A percentile compares a stretch with the other conserved stretches of the same genome.
phyloP scores from a whole-genome alignment of 108 stramenopile species.

The Chaetoceros tenuissimus region DNA sequence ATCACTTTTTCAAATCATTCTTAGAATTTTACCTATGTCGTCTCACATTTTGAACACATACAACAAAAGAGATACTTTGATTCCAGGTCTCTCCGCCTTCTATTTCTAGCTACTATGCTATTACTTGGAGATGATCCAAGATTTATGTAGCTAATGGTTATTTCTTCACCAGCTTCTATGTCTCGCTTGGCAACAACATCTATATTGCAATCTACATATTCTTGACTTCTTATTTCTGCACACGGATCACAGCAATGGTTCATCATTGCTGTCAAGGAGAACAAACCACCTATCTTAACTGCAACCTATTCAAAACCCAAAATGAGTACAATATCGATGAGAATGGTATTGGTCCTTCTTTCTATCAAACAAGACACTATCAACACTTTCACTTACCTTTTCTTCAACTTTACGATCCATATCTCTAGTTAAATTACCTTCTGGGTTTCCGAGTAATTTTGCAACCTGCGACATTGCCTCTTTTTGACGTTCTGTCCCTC shows the following conservation, averaged over 20 bases:
- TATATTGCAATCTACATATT: slow-evolving; percentile 39
- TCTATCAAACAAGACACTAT: neutral
- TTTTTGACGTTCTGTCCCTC: slow-evolving; percentile 21
- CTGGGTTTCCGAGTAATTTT: slow-evolving; percentile 11
- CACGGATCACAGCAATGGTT: slow-evolving; percentile 44
- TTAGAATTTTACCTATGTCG: too few relatives aligned
- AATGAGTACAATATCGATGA: slow-evolving; percentile 2
- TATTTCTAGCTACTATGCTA: slow-evolving; percentile 9
- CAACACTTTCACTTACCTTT: slow-evolving; percentile 4
- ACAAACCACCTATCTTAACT: slow-evolving; percentile 27
- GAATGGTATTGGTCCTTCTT: neutral
- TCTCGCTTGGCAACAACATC: slow-evolving; percentile 40
- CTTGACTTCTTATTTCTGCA: slow-evolving; percentile 30
- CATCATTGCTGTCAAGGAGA: slow-evolving; percentile 32
- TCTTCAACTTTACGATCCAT: slow-evolving; percentile 34
- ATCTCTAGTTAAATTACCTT: slow-evolving; percentile 18
- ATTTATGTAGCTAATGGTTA: slow-evolving; percentile 38
- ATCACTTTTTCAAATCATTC: too few relatives aligned
- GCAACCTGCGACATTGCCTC: slow-evolving; percentile 16
- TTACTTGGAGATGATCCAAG: slow-evolving; percentile 8
- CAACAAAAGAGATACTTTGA: slow-evolving; percentile 49
- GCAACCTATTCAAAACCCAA: slow-evolving; percentile 4
- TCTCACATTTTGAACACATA: slow-evolving; percentile 29
- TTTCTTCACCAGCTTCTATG: slow-evolving; percentile 40
- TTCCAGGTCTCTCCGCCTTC: slow-evolving; percentile 27